Evolutionary conservation across 2,329 filamentous ascomycete species (phyloP).

Genomic region (Xylaria sp.): DNA sequence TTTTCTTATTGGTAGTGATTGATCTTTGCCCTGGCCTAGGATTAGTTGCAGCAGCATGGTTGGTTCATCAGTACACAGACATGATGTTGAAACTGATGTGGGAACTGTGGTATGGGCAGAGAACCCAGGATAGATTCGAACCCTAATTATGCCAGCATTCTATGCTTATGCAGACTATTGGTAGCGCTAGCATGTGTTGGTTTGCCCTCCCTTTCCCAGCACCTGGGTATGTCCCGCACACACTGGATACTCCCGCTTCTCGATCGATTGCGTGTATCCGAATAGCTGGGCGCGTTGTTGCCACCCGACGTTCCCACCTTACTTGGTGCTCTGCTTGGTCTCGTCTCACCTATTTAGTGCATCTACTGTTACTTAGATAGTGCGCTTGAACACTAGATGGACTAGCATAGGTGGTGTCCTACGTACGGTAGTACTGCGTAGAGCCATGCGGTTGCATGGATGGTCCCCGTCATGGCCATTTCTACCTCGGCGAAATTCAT

Average conservation of each 20-base stretch:
- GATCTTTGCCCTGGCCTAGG: background rate
- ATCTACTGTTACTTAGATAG: background rate
- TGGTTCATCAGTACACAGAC: background rate
- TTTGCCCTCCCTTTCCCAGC: background rate
- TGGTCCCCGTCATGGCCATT: background rate
- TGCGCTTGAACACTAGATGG: background rate
- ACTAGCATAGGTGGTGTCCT: too few species aligned
- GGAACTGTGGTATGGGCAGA: background rate
- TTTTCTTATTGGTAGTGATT: background rate
- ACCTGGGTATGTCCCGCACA: background rate
- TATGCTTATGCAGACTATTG: too few species aligned
- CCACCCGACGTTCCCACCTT: background rate
- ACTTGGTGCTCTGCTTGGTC: background rate
- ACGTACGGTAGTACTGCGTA: too few species aligned
- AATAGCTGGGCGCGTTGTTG: background rate
- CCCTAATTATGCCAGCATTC: too few species aligned
- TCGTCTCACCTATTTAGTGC: background rate
- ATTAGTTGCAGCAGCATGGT: background rate
- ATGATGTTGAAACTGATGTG: background rate
- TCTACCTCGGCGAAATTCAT: conserved; percentile 5
- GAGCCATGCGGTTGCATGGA: too few species aligned
- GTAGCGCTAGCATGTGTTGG: background rate
- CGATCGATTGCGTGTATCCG: background rate
- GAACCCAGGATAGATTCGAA: too few species aligned
- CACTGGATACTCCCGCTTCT: background rate